phyloP scores from a whole-genome alignment of 2,329 filamentous ascomycete species.

The Penicillium italicum region DNA sequence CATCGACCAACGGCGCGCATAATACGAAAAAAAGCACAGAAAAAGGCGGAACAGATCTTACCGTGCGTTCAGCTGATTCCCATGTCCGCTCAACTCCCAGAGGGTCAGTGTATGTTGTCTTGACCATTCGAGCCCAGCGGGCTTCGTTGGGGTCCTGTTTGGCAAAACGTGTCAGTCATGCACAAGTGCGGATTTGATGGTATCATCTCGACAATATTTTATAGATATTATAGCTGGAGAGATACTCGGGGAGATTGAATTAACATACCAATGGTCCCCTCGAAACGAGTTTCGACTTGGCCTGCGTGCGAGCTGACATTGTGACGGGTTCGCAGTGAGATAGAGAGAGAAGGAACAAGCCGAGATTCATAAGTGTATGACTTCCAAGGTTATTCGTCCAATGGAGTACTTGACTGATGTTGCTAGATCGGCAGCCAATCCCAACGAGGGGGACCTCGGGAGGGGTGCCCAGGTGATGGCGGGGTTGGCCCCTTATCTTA shows the following conservation, averaged over 20 bases:
- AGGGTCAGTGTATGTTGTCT: slow-evolving; percentile 44
- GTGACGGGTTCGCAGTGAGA: not conserved
- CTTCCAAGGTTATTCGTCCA: not conserved
- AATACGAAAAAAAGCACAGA: not conserved
- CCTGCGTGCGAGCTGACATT: slow-evolving; percentile 24
- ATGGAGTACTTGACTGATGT: not conserved
- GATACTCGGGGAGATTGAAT: not conserved
- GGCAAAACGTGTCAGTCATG: not conserved
- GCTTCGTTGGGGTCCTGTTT: slow-evolving; percentile 38
- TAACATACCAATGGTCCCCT: slow-evolving; percentile 35
- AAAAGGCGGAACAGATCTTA: slow-evolving; percentile 19
- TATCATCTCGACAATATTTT: not conserved
- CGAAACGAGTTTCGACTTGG: slow-evolving; percentile 32
- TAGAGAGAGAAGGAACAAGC: not conserved
- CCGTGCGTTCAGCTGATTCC: slow-evolving; percentile 46
- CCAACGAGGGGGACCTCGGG: not conserved
- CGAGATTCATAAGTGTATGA: not conserved
- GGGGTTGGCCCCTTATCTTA: slow-evolving; percentile 13
- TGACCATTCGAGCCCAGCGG: slow-evolving; percentile 43
- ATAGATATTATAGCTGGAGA: not conserved
- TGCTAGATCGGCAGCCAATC: not conserved
- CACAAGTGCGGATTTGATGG: not conserved
- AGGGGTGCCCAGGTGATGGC: not conserved
- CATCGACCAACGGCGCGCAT: not conserved
- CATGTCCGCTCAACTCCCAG: slow-evolving; percentile 42